Evolutionary conservation across 192 early-diverging fungal species (phyloP).

Genomic region (Umbelopsis vinacea): DNA sequence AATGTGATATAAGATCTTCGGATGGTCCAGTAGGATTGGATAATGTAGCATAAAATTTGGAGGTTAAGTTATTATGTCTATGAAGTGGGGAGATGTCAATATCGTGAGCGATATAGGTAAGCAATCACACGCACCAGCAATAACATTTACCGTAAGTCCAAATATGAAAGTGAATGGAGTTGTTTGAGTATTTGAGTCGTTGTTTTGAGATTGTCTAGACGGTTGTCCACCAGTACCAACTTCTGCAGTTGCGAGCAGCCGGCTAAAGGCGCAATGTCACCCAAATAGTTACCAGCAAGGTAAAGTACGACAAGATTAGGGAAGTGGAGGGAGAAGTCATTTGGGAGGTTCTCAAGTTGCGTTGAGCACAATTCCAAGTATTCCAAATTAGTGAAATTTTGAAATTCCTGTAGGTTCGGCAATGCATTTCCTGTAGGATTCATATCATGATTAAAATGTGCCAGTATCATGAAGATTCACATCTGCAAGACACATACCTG

Average conservation of each 20-base stretch:
- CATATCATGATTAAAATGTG: slow-evolving; percentile 12
- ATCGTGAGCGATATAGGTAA: background rate
- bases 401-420: slow-evolving; percentile 38
- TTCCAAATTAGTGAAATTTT: slow-evolving; percentile 47
- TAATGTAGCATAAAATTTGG: slow-evolving; percentile 19
- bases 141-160: slow-evolving; percentile 32
- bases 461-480: background rate
- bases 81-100: background rate
- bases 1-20: slow-evolving; percentile 1
- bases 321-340: slow-evolving; percentile 41
- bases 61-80: slow-evolving; percentile 11
- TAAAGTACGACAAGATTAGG: slow-evolving; percentile 48
- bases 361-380: slow-evolving; percentile 52
- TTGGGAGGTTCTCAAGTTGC: slow-evolving; percentile 45
- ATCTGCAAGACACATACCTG: slow-evolving; percentile 13
- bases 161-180: slow-evolving; percentile 20
- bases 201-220: slow-evolving; percentile 42
- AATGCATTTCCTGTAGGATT: slow-evolving; percentile 41
- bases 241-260: slow-evolving; percentile 42
- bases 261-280: slow-evolving; percentile 41
- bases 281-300: slow-evolving; percentile 46
- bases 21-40: slow-evolving; percentile 15
- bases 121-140: background rate
- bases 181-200: background rate
- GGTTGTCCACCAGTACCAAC: slow-evolving; percentile 50